Percentiles rank a stretch among this genome's conserved stretches.
Conservation (phyloP, 305 asterid genomes). For the Andrographis paniculata region DNA sequence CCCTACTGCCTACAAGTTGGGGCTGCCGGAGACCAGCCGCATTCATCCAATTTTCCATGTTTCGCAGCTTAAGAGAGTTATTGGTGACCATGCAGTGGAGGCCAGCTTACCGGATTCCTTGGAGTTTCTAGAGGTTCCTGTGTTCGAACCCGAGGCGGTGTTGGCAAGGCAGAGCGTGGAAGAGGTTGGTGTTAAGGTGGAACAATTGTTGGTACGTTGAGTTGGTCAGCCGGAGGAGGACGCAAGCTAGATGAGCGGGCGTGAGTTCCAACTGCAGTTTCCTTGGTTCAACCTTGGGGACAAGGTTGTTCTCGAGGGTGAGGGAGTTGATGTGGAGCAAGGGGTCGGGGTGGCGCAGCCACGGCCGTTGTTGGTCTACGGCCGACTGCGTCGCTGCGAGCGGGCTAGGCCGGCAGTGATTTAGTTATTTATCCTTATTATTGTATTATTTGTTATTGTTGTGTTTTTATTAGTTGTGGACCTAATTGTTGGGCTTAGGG, state of each 20-base stretch:
- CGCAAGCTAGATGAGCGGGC: not conserved
- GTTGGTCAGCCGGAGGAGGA: not conserved
- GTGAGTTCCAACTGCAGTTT: not conserved
- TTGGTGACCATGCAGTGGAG: conserved; percentile 1
- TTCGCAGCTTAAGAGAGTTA: too few species aligned
- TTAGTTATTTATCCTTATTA: too few species aligned
- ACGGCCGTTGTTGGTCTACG: too few species aligned
- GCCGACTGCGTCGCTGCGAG: too few species aligned
- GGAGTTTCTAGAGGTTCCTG: not conserved
- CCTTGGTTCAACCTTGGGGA: not conserved
- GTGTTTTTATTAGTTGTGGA: too few species aligned
- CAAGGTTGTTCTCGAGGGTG: conserved; percentile 1
- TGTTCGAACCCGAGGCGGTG: not conserved
- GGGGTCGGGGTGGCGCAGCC: too few species aligned
- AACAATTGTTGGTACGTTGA: not conserved
- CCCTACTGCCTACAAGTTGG: not conserved
- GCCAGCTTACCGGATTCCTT: not conserved
- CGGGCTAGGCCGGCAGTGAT: too few species aligned
- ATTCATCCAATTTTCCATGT: conserved; percentile 2
- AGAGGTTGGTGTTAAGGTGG: not conserved
- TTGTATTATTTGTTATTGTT: too few species aligned
- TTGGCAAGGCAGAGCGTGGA: not conserved
- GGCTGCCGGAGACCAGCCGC: not conserved
- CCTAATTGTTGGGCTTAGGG: too few species aligned
- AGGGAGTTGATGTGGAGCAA: too few species aligned